Base-by-base conservation (phyloP, 192 early-diverging fungal genomes). In the Spinellus fusiger region DNA sequence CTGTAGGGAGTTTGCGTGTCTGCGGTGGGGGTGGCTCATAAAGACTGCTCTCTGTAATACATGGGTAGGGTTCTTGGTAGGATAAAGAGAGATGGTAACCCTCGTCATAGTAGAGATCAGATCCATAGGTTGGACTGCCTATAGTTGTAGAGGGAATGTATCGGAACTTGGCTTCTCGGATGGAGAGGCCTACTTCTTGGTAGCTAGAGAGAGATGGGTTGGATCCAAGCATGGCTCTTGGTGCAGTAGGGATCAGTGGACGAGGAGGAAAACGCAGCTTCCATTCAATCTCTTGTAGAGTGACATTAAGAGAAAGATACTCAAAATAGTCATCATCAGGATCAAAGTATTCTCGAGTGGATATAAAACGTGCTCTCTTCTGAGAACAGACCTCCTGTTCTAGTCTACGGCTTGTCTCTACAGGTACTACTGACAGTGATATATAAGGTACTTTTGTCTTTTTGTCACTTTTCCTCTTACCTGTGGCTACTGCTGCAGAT, bases 1-100 rank as follows among this genome's bases (percentile, higher is more conserved):
- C 73, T 13, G 72, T 68, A 16, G 82, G 78, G 13, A 81, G 62
- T 48, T 73, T 68, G 13, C 31, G 49, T 20, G 18, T 29, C 16
- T 25, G 54, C 20, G 34, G 35, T 29, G 1, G 31, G 28, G n/a
- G 57, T 29, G 4, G 28, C 33, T n/a, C n/a, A n/a, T n/a, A n/a
- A n/a, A n/a, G n/a, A n/a, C n/a, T n/a, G n/a, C n/a, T n/a, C n/a
- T n/a, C n/a, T n/a, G n/a, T n/a, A n/a, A n/a, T n/a, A n/a, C n/a
- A n/a, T n/a, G n/a, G n/a, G n/a, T n/a, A n/a, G n/a, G n/a, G n/a
- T n/a, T n/a, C n/a, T n/a, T n/a, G n/a, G n/a, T n/a, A n/a, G n/a
- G n/a, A n/a, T n/a, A n/a, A n/a, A n/a, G n/a, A n/a, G n/a, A n/a
- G n/a, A n/a, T n/a, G n/a, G n/a, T n/a, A n/a, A n/a, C n/a, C n/a